Percentiles rank a stretch among this genome's conserved stretches.
phyloP scores from a whole-genome alignment of 495 filamentous ascomycete species.

The Aspergillus campestris region DNA sequence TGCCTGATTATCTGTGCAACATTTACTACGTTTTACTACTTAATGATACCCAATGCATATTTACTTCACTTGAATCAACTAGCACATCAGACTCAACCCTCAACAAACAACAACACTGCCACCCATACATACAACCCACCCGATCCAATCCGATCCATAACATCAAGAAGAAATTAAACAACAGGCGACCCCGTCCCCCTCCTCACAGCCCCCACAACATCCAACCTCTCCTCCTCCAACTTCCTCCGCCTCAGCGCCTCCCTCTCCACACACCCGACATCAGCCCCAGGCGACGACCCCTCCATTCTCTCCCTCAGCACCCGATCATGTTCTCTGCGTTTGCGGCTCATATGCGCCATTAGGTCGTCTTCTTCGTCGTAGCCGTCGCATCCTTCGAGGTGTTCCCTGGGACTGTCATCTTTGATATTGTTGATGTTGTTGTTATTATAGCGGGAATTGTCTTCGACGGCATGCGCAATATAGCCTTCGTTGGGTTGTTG shows the following conservation, averaged over 20 bases:
- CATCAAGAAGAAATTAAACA: conserved; percentile 9
- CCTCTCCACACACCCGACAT: conserved; percentile 18
- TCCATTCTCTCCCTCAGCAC: conserved; percentile 28
- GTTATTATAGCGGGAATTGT: conserved; percentile 2
- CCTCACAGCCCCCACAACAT: conserved; percentile 21
- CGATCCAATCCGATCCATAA: too few species aligned
- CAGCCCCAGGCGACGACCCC: conserved; percentile 10
- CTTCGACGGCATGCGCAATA: conserved; percentile 41
- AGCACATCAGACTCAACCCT: too few species aligned
- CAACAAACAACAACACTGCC: too few species aligned
- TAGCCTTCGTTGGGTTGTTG: conserved; percentile 44
- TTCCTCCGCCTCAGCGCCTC: conserved; percentile 22
- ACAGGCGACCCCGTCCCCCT: conserved; percentile 24
- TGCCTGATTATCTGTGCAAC: conserved; percentile 9
- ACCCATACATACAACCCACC: too few species aligned
- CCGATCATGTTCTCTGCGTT: conserved; percentile 36
- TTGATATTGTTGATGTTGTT: too few species aligned
- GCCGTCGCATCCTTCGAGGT: background rate
- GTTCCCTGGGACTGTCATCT: too few species aligned
- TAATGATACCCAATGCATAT: conserved; percentile 1
- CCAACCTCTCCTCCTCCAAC: conserved; percentile 22
- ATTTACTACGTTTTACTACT: background rate
- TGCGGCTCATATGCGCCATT: conserved; percentile 35
- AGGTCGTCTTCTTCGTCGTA: conserved; percentile 32
- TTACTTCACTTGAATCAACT: too few species aligned